Evolutionary conservation across 768 basidiomycete genomes (phyloP).

Genomic region (Saitozyma podzolica): DNA sequence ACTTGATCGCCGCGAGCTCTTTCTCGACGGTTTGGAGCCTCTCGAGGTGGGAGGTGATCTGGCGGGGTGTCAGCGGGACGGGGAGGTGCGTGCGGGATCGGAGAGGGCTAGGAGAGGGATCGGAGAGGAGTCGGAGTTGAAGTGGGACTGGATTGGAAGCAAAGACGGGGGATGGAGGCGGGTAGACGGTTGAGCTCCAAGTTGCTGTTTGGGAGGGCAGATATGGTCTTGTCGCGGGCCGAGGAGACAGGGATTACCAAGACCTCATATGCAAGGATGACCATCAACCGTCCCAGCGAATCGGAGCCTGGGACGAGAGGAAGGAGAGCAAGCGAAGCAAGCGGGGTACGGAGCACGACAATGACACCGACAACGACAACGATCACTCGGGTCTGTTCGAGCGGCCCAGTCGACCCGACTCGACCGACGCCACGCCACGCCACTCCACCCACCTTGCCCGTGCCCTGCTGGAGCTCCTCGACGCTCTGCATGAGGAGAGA

Average conservation of each 20-base stretch:
- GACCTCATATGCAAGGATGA: background rate
- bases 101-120: too few species aligned
- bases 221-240: too few species aligned
- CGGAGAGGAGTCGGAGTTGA: too few species aligned
- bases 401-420: background rate
- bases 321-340: too few species aligned
- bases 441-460: constrained; percentile 63
- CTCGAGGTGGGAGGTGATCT: constrained; percentile 51
- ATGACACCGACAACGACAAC: constrained; percentile 1
- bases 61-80: background rate
- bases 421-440: constrained; percentile 4
- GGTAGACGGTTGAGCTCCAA: too few species aligned
- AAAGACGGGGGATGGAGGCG: too few species aligned
- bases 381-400: background rate
- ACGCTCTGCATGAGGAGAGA: constrained; percentile 84
- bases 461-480: constrained; percentile 78
- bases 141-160: too few species aligned
- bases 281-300: too few species aligned
- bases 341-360: too few species aligned
- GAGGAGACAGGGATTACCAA: background rate
- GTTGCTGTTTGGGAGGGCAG: too few species aligned
- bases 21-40: constrained; percentile 76
- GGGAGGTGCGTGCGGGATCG: too few species aligned
- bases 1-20: constrained; percentile 73
- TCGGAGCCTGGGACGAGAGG: too few species aligned